Evolutionary conservation across 2,329 filamentous ascomycete species (phyloP).

Genomic region (Alternaria brassicae): DNA sequence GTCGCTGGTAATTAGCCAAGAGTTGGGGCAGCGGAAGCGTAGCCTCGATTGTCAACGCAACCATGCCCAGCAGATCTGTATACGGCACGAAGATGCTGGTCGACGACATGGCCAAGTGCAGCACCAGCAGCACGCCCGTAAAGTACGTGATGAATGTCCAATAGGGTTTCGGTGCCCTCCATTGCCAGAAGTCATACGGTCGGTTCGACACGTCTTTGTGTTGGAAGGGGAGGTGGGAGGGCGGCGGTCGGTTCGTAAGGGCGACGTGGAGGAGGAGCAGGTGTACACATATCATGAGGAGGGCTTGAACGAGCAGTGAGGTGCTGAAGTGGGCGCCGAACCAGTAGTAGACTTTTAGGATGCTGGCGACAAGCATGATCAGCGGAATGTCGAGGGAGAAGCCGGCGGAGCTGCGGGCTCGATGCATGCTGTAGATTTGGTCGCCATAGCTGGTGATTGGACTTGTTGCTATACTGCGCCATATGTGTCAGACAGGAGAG

Average conservation of each 20-base stretch:
- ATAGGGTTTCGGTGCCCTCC: constrained; percentile 76
- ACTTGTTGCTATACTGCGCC: constrained; percentile 63
- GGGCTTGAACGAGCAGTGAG: constrained; percentile 65
- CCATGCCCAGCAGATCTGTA: constrained; percentile 71
- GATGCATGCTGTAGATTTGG: constrained; percentile 70
- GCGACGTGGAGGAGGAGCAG: constrained; percentile 66
- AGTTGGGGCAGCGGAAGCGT: constrained; percentile 84
- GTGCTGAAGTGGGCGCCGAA: constrained; percentile 67
- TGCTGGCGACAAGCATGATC: constrained; percentile 71
- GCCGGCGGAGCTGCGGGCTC: constrained; percentile 64
- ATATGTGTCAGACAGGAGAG: constrained; percentile 8
- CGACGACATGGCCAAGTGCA: constrained; percentile 72
- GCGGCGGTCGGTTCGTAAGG: constrained; percentile 61
- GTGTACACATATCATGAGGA: constrained; percentile 67
- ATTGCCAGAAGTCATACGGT: constrained; percentile 84
- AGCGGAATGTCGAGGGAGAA: constrained; percentile 72
- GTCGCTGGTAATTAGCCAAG: constrained; percentile 69
- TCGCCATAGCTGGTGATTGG: constrained; percentile 71
- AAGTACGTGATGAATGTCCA: constrained; percentile 80
- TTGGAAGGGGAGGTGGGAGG: constrained; percentile 65
- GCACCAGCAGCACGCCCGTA: constrained; percentile 64
- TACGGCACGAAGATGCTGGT: constrained; percentile 68
- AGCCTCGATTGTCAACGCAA: constrained; percentile 81
- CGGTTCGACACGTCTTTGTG: constrained; percentile 59
- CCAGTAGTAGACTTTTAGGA: constrained; percentile 72